Base-by-base conservation (phyloP, 2,329 filamentous ascomycete species). In the Botrytis tulipae region DNA sequence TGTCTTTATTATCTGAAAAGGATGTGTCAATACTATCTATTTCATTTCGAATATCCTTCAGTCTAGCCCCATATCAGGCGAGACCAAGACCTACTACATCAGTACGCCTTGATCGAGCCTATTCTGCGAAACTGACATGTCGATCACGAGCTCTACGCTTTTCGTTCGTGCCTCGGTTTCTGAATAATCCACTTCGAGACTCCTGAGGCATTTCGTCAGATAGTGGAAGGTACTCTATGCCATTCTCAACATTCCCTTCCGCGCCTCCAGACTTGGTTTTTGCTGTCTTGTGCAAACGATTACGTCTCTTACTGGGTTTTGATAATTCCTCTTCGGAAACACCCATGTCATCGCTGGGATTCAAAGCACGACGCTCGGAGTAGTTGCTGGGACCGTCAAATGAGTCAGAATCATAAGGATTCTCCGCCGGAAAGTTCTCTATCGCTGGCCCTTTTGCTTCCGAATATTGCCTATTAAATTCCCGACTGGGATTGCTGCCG, bases 61-160 rank as follows among this genome's bases (percentile, higher is more conserved):
- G 32, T 68, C 1, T n/a, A 57, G n/a, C 48, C 48, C 48, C 18
- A 29, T 25, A 68, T 44, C 48, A 68, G 48, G 20, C 29, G 18
- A 42, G 6, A 42, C 16, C 25, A 57, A 57, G 35, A 42, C 6
- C 3, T 57, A 57, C 35, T 32, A 9, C n/a, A 57, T 42, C 20
- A 37, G 18, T 4, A 42, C n/a, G 4, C 66, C 66, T 59, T 69
- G 35, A 37, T 57, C 37, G 48, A 69, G n/a, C 25, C 25, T 69
- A 57, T 40, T 29, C 48, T 40, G 10, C 51, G n/a, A 57, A 69
- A 16, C n/a, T 69, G 66, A 69, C 48, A 57, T 57, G 48, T 69
- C 66, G 48, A 42, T 51, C 66, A 29, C 18, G 42, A 18, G 37
- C 37, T 10, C 35, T 7, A 20, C n/a, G 18, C 7, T 57, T 69